A percentile compares a stretch with the other conserved stretches of the same genome.
These are phyloP conservation scores for Cystobasidium ongulense DNA, from an alignment of 768 basidiomycete genomes.

Conservation along the genomic window DNA sequence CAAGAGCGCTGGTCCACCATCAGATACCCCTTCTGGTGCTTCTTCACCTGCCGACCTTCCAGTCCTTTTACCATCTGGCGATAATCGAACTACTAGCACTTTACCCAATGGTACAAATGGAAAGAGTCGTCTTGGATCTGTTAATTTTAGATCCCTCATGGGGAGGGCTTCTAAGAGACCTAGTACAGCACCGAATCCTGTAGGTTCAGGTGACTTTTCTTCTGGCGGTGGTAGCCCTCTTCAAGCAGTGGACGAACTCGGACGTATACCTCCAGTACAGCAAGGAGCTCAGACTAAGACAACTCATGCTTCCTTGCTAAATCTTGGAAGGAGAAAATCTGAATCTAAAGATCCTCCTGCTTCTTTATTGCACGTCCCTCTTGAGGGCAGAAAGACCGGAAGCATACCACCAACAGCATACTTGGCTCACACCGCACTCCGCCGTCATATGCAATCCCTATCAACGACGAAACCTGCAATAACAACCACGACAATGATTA, in stretches of 20 bases:
- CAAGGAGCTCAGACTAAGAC: not conserved
- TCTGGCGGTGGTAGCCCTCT: not conserved
- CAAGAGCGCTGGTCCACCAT: not conserved
- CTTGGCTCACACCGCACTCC: not conserved
- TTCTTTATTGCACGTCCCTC: not conserved
- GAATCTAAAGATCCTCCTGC: not conserved
- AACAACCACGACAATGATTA: not conserved
- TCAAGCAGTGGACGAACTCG: not conserved
- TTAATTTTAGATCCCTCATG: not conserved
- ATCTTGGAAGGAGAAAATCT: not conserved
- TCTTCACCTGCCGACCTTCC: not conserved
- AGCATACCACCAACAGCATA: not conserved
- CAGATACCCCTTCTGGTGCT: not conserved
- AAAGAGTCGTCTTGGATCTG: not conserved
- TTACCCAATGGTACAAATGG: not conserved
- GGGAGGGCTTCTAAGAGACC: not conserved
- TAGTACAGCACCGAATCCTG: not conserved
- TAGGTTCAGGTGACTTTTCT: not conserved
- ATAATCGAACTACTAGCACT: not conserved
- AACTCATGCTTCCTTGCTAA: not conserved
- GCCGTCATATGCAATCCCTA: not conserved
- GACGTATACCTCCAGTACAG: not conserved
- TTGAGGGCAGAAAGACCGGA: not conserved
- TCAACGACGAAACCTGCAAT: not conserved
- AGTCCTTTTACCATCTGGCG: not conserved